Evolutionary conservation across 129 eudicot species (phyloP).

Genomic region (Saposhnikovia divaricata): DNA sequence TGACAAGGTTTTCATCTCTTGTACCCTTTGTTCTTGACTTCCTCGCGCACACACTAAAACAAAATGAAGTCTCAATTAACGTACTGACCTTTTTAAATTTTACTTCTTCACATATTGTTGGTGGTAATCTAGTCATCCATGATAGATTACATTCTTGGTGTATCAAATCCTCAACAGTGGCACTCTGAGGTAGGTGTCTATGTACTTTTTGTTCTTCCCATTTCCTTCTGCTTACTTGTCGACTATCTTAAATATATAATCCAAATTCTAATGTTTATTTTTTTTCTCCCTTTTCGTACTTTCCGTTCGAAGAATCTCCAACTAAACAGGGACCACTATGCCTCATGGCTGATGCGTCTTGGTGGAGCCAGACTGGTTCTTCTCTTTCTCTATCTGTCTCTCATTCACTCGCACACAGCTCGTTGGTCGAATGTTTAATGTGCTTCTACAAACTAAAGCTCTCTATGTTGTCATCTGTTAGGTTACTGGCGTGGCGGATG

Average conservation of each 20-base stretch:
- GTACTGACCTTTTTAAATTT: background rate
- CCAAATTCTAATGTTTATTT: conserved; percentile 12
- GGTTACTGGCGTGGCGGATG: conserved; percentile 67
- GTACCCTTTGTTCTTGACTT: background rate
- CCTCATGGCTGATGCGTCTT: conserved; percentile 67
- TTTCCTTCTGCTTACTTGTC: background rate
- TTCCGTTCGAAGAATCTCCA: conserved; percentile 49
- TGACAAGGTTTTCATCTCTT: conserved; percentile 49
- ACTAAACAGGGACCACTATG: conserved; percentile 71
- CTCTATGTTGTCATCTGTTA: conserved; percentile 23
- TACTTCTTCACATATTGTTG: background rate
- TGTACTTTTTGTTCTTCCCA: background rate
- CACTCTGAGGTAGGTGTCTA: conserved; percentile 51
- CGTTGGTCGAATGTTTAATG: too few species aligned
- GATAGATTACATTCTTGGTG: conserved; percentile 90
- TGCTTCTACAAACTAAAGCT: background rate
- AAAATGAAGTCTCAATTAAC: background rate
- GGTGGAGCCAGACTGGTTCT: conserved; percentile 84
- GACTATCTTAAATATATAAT: background rate
- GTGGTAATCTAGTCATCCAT: conserved; percentile 52
- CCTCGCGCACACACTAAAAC: background rate
- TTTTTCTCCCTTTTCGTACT: background rate
- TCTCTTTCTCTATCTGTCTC: too few species aligned
- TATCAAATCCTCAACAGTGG: conserved; percentile 82
- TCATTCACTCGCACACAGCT: background rate